Conservation (phyloP, 177 flowering plant species). For the Vitis hybrid region DNA sequence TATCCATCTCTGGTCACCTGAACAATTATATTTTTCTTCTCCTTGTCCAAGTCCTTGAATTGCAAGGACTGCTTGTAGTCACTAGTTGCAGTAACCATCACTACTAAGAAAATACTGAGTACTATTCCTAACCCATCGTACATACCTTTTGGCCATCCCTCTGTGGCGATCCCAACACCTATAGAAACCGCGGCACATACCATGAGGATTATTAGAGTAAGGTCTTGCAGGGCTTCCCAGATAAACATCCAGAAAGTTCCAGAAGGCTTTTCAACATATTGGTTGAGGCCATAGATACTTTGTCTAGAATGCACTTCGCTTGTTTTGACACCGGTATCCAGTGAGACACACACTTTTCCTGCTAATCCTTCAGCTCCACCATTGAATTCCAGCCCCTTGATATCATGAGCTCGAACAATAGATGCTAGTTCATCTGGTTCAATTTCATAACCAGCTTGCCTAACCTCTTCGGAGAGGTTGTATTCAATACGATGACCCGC, state of each 20-base stretch:
- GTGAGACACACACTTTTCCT: slow-evolving; percentile 27
- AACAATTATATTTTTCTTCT: slow-evolving; percentile 52
- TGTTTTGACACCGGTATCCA: slow-evolving; percentile 32
- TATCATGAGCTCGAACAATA: slow-evolving; percentile 32
- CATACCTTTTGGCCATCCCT: slow-evolving; percentile 60
- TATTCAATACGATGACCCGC: slow-evolving; percentile 27
- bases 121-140: slow-evolving; percentile 56
- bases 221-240: slow-evolving; percentile 58
- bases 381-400: slow-evolving; percentile 20
- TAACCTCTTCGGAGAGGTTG: slow-evolving; percentile 33
- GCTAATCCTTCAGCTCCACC: slow-evolving; percentile 51
- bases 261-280: slow-evolving; percentile 42
- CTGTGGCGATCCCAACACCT: slow-evolving; percentile 56
- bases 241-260: slow-evolving; percentile 45
- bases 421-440: slow-evolving; percentile 50
- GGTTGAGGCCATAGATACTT: slow-evolving; percentile 39
- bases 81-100: slow-evolving; percentile 56
- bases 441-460: slow-evolving; percentile 39
- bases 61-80: slow-evolving; percentile 62
- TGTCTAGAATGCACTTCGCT: slow-evolving; percentile 30
- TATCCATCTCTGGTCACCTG: slow-evolving; percentile 56
- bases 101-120: slow-evolving; percentile 46
- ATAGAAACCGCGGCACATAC: slow-evolving; percentile 50
- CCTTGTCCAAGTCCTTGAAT: slow-evolving; percentile 51
- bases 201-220: slow-evolving; percentile 52